Base-by-base conservation (phyloP, 1,139 yeast genomes). In the Blastobotrys serpentis region DNA sequence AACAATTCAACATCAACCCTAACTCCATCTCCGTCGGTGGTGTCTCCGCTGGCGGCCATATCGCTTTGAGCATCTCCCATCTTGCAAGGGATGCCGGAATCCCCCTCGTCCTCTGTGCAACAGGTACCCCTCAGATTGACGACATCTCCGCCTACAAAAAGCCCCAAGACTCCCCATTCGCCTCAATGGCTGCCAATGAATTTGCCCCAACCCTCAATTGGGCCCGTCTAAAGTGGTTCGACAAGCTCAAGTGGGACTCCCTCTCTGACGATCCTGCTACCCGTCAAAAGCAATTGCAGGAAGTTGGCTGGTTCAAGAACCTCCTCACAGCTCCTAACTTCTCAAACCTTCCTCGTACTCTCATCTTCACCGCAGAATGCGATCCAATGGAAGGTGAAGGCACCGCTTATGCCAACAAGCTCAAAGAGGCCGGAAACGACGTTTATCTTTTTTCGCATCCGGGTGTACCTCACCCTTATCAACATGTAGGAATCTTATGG, bases 371-470 rank as follows among this genome's bases (percentile, higher is more conserved):
- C 18, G 69, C 68, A 3, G 67, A 64, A 4, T 56, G 60, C 48
- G 71, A 67, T 52, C 62, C 66, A 8, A 51, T 66, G 54, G 53
- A 63, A 39, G 66, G 61, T 43, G 70, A 65, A 47, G 71, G 69
- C 10, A 56, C 58, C 43, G 64, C 57, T 3, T 67, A 67, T 47
- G 67, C 68, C n/a, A 53, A 60, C 25, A 62, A 56, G 45, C 52
- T 66, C 34, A 44, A 58, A 37, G 56, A 57, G 19, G 47, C 58
- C 46, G 65, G 65, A n/a, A 57, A 55, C 41, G 65, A 64, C 16
- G 52, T 44, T n/a, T 34, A 45, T 17, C 7, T 18, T 32, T 56
- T 58, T 36, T 51, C 63, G 21, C 61, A 57, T 45, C 58, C 56
- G 6, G 66, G 67, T n/a, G 66, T 63, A 13, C 64, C 64, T 6